These are phyloP conservation scores for Heliamphora exappendiculata DNA, from an alignment of 148 eudicot species.

Conservation along the genomic window DNA sequence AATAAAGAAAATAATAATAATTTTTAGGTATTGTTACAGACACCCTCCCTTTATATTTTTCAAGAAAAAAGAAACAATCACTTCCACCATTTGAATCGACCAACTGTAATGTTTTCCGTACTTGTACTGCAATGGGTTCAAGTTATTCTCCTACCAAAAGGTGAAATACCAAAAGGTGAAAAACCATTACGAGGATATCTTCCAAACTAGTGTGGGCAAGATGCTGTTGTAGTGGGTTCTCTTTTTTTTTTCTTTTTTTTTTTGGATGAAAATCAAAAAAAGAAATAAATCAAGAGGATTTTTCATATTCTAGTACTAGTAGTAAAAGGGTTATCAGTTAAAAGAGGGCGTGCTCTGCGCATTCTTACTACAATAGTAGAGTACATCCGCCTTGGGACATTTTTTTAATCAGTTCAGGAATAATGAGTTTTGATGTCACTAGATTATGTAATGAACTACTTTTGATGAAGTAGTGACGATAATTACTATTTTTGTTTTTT, in stretches of 20 bases:
- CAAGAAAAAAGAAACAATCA: background rate
- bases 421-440: background rate
- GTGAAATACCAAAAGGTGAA: background rate
- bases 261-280: too few species aligned
- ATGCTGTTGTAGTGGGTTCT: background rate
- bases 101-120: background rate
- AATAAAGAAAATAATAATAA: background rate
- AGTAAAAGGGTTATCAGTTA: background rate
- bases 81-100: background rate
- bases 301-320: background rate
- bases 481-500: background rate
- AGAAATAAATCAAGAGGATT: background rate
- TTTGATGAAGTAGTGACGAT: background rate
- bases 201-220: background rate
- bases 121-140: background rate
- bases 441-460: background rate
- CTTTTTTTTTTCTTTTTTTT: background rate
- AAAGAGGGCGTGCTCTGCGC: background rate
- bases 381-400: background rate
- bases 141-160: background rate
- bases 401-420: background rate
- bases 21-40: background rate
- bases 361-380: background rate
- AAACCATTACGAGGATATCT: background rate
- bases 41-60: background rate